Percentiles rank a stretch among this genome's conserved stretches.
phyloP scores from a whole-genome alignment of 1,284 basidiomycete species.

The Thelephora terrestris region DNA sequence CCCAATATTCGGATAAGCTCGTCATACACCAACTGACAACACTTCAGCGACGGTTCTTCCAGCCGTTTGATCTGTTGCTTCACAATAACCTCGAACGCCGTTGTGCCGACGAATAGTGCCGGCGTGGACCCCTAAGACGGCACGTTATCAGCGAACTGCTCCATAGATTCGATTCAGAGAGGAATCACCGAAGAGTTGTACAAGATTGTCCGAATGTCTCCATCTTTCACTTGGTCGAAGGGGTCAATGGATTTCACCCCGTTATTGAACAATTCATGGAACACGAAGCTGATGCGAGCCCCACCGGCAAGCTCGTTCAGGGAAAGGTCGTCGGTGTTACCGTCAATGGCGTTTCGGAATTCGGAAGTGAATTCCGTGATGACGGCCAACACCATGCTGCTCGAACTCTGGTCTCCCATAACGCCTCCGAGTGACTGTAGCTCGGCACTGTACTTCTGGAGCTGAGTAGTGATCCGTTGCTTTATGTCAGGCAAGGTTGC shows the following conservation, averaged over 20 bases:
- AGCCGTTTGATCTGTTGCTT: slow-evolving; percentile 97
- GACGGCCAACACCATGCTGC: slow-evolving; percentile 85
- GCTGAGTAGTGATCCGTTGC: slow-evolving; percentile 78
- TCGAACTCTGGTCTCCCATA: slow-evolving; percentile 77
- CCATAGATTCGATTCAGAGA: not conserved
- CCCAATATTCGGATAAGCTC: slow-evolving; percentile 93
- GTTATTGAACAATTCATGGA: slow-evolving; percentile 96
- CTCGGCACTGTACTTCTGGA: slow-evolving; percentile 82
- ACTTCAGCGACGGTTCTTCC: slow-evolving; percentile 90
- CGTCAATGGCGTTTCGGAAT: slow-evolving; percentile 94
- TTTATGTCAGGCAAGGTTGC: slow-evolving; percentile 97
- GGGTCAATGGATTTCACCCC: slow-evolving; percentile 95
- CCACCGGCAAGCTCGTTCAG: slow-evolving; percentile 95
- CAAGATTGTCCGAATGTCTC: slow-evolving; percentile 89
- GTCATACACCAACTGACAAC: slow-evolving; percentile 92
- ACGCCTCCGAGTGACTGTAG: slow-evolving; percentile 81
- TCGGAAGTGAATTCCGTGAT: slow-evolving; percentile 98
- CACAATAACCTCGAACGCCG: slow-evolving; percentile 95
- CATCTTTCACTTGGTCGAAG: slow-evolving; percentile 97
- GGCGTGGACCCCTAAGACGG: slow-evolving; percentile 79
- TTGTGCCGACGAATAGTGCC: slow-evolving; percentile 90
- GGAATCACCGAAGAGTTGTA: slow-evolving; percentile 89
- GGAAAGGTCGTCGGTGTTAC: slow-evolving; percentile 91
- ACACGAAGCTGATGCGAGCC: slow-evolving; percentile 96
- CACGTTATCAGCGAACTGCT: not conserved